Evolutionary conservation across 768 basidiomycete species (phyloP), one percentile per base, ranked within the genome.

Genomic region (Xanthoconium purpureum): DNA sequence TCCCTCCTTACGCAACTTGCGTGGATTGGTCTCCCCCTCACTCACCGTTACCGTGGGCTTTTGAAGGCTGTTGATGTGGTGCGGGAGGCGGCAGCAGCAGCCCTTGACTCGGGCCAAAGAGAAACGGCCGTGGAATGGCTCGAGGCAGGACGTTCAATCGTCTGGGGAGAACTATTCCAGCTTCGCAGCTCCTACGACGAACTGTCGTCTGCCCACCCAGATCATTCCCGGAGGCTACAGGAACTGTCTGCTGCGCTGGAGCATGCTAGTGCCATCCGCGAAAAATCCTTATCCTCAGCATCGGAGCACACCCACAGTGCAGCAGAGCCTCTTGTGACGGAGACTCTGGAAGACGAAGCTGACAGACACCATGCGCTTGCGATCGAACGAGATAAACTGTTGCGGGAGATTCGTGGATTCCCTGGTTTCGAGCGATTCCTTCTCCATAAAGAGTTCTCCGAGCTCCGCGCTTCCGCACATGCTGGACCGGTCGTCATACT

Each of bases 71-170:
- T 18, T 2, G 39, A 20, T n/a, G n/a, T n/a, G n/a, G n/a, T n/a
- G n/a, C n/a, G n/a, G n/a, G n/a, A n/a, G n/a, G n/a, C n/a, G n/a
- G 39, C 39, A 20, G 39, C 39, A 40, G 39, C 39, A 7, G 39
- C 39, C 9, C 4, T 40, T 9, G 18, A 40, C 4, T 7, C 7
- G 18, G 39, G 39, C 18, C n/a, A 20, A 8, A 6, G 8, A 18
- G 5, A 54, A 30, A 36, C 29, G 0, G 57, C 60, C 1, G 54
- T 55, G 12, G 60, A 61, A n/a, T 61, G 60, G 57, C 60, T 61
- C 8, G 60, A 61, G n/a, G 54, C 52, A 30, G 54, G 57, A 13
- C 54, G 60, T 6, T 61, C n/a, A n/a, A n/a, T n/a, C n/a, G n/a
- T n/a, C n/a, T n/a, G n/a, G n/a, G n/a, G n/a, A n/a, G n/a, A n/a